Percentiles rank a stretch among this genome's conserved stretches.
phyloP scores from a whole-genome alignment of 2,329 filamentous ascomycete species.

The Microsporum canis region DNA sequence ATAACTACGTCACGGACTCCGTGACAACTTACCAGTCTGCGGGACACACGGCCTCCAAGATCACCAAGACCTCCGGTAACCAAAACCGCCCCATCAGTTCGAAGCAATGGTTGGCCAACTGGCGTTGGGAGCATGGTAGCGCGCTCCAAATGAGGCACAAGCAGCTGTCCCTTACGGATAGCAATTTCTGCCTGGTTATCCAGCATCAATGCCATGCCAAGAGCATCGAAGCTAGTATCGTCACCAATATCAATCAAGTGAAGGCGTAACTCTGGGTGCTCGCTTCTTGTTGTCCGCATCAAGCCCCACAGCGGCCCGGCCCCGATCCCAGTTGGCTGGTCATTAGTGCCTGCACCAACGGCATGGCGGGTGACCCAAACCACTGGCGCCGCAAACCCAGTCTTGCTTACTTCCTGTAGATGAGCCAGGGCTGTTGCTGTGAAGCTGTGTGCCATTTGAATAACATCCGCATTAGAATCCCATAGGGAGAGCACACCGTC shows the following conservation, averaged over 20 bases:
- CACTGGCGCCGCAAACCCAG: constrained; percentile 4
- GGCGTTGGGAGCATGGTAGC: neutral
- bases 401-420: neutral
- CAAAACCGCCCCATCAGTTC: neutral
- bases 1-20: constrained; percentile 23
- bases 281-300: constrained; percentile 5
- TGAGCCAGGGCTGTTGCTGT: neutral
- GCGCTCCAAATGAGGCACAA: neutral
- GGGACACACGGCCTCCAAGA: constrained; percentile 6
- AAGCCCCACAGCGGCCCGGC: constrained; percentile 2
- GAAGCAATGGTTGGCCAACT: neutral
- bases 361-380: constrained; percentile 8
- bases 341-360: neutral
- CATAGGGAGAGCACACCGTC: neutral
- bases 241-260: constrained; percentile 5
- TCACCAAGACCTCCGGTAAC: constrained; percentile 8
- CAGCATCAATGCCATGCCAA: neutral
- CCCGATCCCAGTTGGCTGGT: neutral
- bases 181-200: neutral
- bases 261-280: constrained; percentile 5
- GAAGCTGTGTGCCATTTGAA: neutral
- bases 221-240: neutral
- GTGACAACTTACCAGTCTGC: constrained; percentile 6
- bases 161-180: neutral
- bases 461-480: neutral